These are phyloP conservation scores for Colletotrichum sublineola DNA, from an alignment of 2,329 filamentous ascomycete species.

Conservation along the genomic window DNA sequence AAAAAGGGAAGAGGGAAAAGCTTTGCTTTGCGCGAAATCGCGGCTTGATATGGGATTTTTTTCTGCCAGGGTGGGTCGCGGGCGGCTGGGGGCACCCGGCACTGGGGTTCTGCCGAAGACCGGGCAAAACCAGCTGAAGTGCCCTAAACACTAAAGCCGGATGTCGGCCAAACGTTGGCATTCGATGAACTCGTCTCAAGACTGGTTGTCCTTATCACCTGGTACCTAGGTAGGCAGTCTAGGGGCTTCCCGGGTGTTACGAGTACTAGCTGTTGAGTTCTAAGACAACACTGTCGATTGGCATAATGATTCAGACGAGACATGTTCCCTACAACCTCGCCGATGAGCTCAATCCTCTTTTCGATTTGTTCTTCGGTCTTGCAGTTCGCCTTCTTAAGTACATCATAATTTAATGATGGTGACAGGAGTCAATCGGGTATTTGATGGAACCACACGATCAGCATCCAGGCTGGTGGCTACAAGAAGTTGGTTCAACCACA, in stretches of 20 bases:
- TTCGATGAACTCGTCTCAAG: constrained; percentile 8
- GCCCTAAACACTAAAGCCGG: neutral
- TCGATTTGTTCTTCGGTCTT: neutral
- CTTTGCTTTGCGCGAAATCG: constrained; percentile 37
- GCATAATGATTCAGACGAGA: neutral
- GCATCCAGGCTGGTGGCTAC: neutral
- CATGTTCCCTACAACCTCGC: neutral
- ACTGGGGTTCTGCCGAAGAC: neutral
- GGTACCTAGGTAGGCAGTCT: neutral
- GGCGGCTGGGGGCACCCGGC: neutral
- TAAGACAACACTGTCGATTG: too few species aligned
- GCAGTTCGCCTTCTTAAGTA: neutral
- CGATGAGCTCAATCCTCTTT: neutral
- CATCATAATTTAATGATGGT: neutral
- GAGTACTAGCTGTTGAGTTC: neutral
- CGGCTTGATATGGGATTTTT: constrained; percentile 34
- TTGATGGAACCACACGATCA: neutral
- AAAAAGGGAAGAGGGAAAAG: constrained; percentile 40
- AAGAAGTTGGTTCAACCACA: neutral
- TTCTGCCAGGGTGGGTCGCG: neutral
- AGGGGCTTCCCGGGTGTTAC: neutral
- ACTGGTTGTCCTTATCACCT: neutral
- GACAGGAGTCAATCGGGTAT: neutral
- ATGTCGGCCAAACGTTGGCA: constrained; percentile 10
- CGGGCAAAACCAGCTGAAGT: constrained; percentile 4